Evolutionary conservation across 805 yeast genomes (phyloP), one percentile per base, ranked within the genome.

Genomic region (Saturnispora ahearnii): DNA sequence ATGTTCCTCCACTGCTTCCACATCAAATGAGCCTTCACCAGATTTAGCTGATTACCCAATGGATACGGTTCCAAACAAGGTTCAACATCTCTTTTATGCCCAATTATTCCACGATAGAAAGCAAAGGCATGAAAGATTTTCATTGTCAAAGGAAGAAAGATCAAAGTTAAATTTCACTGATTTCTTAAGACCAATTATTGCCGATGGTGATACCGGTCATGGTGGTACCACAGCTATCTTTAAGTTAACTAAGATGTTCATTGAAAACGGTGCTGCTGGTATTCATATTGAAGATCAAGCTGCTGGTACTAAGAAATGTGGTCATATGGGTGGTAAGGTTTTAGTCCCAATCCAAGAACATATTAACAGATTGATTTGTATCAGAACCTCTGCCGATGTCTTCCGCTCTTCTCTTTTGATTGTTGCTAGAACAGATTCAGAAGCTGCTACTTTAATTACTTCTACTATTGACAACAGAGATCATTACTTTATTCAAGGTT

Each of bases 281-380:
- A 89, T 91, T 62, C 99, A 91, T 68, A 89, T 91, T 66, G 99
- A 91, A 73, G 98, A 91, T 71, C 98, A 91, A 77, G 96, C 97
- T 49, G 96, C 98, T 49, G 96, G 97, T 62, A 91, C 97, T 61
- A 91, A 91, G 71, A 91, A 91, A 73, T 91, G 98, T 74, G 98
- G 98, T 54, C 98, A 91, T 72, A 91, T 91, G 98, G 97, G 96
- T 58, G 98, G 98, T 61, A 88, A 93, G 71, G 97, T 93, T 48
- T 80, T 91, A 59, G 96, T 91, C 55, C 98, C 98, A 55, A 93
- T 89, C 53, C 96, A 89, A 72, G 98, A 91, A 73, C 98, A 91
- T 72, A 87, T 91, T 70, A 89, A 87, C 73, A 81, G 98, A 68
- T 76, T 91, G 66, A 83, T 88, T 57, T 95, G 97, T 45, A 87